Evolutionary conservation across 139 green algal species (phyloP).

Genomic region (Auxenochlorella pyrenoidosa): DNA sequence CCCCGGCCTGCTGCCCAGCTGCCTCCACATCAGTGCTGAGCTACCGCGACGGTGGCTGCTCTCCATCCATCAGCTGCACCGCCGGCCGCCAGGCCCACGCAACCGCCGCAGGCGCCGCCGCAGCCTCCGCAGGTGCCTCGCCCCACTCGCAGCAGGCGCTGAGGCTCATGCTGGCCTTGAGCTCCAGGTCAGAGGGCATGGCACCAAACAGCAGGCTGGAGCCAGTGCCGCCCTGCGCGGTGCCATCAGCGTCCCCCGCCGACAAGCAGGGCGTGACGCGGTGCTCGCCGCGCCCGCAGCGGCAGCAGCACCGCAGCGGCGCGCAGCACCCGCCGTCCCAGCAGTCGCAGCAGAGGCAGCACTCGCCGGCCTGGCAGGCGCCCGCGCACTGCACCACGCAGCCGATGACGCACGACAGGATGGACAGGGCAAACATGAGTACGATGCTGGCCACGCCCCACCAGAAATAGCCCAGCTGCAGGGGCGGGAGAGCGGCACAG

Average conservation of each 20-base stretch:
- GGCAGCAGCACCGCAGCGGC: too few species aligned
- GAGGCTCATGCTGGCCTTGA: neutral
- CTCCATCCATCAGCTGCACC: neutral
- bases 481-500: neutral
- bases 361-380: neutral
- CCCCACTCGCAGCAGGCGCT: neutral
- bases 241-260: neutral
- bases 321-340: neutral
- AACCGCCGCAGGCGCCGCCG: neutral
- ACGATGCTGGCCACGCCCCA: neutral
- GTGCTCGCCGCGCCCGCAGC: neutral
- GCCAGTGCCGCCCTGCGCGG: too few species aligned
- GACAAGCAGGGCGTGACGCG: neutral
- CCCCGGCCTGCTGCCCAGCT: too few species aligned
- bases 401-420: neutral
- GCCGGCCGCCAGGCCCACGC: neutral
- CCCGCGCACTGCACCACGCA: neutral
- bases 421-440: neutral
- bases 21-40: too few species aligned
- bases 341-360: neutral
- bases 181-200: neutral
- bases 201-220: neutral
- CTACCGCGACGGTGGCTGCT: neutral
- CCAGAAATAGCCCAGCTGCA: neutral
- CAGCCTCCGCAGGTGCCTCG: neutral